Percentiles rank a stretch among this genome's conserved stretches.
phyloP scores from a whole-genome alignment of 306 rosid genomes.

The Quercus wislizeni region DNA sequence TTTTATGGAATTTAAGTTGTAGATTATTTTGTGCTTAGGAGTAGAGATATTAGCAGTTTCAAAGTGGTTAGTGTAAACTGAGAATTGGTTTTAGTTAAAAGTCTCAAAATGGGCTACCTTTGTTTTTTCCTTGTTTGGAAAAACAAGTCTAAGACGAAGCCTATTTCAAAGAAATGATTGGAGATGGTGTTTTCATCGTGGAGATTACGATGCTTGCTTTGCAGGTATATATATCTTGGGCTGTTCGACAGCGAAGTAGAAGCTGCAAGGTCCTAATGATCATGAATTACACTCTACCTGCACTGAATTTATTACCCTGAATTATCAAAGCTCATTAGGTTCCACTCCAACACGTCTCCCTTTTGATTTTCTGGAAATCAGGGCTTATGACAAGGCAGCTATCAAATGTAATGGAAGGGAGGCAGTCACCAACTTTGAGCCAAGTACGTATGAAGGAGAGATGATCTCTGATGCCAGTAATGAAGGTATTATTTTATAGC shows the following conservation, averaged over 20 bases:
- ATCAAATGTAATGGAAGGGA: slow-evolving; percentile 96
- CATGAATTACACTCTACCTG: slow-evolving; percentile 83
- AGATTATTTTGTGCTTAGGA: slow-evolving; percentile 15
- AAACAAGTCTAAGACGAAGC: slow-evolving; percentile 49
- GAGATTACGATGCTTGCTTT: slow-evolving; percentile 87
- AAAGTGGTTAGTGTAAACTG: slow-evolving; percentile 30
- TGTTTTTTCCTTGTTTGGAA: slow-evolving; percentile 51
- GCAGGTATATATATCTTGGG: slow-evolving; percentile 99
- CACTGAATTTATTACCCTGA: slow-evolving; percentile 66
- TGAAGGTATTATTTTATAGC: slow-evolving; percentile 47
- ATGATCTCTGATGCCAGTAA: slow-evolving; percentile 43
- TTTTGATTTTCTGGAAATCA: slow-evolving; percentile 80
- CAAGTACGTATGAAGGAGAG: slow-evolving; percentile 73
- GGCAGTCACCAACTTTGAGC: slow-evolving; percentile 95
- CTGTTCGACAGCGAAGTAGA: slow-evolving; percentile 99
- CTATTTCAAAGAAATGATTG: slow-evolving; percentile 65
- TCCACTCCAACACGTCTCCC: slow-evolving; percentile 74
- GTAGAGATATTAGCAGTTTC: slow-evolving; percentile 22
- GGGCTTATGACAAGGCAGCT: slow-evolving; percentile 99
- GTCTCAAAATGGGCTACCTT: slow-evolving; percentile 36
- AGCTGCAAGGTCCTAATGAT: slow-evolving; percentile 99
- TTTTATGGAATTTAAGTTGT: slow-evolving; percentile 28
- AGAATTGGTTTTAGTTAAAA: slow-evolving; percentile 35
- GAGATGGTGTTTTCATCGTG: slow-evolving; percentile 77
- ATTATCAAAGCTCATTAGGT: slow-evolving; percentile 69